Evolutionary conservation across 352 stramenopile species (phyloP), one percentile per base, ranked within the genome.

Genomic region (Plasmopara halstedii): DNA sequence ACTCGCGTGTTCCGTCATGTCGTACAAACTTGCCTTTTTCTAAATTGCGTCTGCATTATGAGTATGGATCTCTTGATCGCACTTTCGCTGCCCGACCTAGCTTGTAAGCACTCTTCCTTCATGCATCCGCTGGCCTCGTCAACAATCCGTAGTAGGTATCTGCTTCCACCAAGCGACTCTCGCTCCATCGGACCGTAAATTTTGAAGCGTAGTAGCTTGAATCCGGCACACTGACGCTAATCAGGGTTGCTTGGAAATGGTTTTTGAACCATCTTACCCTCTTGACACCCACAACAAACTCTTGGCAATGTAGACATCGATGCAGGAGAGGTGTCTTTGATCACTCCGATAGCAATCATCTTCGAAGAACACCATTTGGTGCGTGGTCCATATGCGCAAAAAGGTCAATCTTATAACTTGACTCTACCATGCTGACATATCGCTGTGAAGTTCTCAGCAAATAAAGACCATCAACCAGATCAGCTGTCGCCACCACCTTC

Each of bases 381-480:
- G 9, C 14, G 6, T 35, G 9, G 10, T 14, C 14, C 29, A 35
- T 35, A 4, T 14, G 9, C 4, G 29, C 23, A 8, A 9, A 8
- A 4, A 27, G 23, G 25, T 29, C 25, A 1, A 35, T 35, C n/a
- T 7, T 35, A 1, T 17, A 2, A 1, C 31, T 35, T 17, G 31
- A 35, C 13, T 35, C n/a, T 15, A 17, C 31, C 31, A 17, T 18
- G 3, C 15, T 15, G 13, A 14, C 31, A 8, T 8, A 35, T n/a
- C 6, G 13, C 31, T 35, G 31, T 35, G 11, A 13, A 3, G 31
- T 18, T 31, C 44, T 29, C 14, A 53, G 46, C 53, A 38, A 63
- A 22, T 63, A 55, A 11, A 58, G 33, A 26, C 42, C 43, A 19
- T 63, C 44, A 2, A 55, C 23, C 0, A 58, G 29, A 22, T 63